Conservation (phyloP, 2,329 filamentous ascomycete species). For the Fusarium sp. region DNA sequence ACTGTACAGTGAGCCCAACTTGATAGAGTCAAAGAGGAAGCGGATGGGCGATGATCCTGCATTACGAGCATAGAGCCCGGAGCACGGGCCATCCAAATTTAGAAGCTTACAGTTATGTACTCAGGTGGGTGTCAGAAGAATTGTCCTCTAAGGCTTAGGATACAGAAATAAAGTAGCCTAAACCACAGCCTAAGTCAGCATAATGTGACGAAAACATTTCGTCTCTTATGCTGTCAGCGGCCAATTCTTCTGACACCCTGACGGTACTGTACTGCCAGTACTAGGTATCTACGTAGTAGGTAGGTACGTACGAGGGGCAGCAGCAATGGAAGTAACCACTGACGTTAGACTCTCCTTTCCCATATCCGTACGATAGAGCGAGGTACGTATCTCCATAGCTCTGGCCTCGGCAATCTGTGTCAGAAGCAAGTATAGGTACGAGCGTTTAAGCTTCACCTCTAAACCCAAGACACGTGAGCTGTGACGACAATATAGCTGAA, state of each 20-base stretch:
- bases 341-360: background rate
- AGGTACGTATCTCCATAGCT: slow-evolving; percentile 27
- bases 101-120: slow-evolving; percentile 29
- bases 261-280: no score
- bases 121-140: no score
- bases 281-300: no score
- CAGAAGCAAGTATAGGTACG: slow-evolving; percentile 26
- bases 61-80: slow-evolving; percentile 13
- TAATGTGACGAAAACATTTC: no score
- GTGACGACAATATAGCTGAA: slow-evolving; percentile 24
- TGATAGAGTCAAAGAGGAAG: slow-evolving; percentile 13
- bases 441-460: slow-evolving; percentile 5
- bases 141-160: no score
- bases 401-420: slow-evolving; percentile 12
- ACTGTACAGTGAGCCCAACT: background rate
- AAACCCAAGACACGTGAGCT: slow-evolving; percentile 32
- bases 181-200: no score
- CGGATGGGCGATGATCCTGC: slow-evolving; percentile 28
- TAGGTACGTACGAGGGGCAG: slow-evolving; percentile 28
- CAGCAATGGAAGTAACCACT: background rate
- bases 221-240: no score
- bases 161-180: no score
- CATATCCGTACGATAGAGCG: background rate
- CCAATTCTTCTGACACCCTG: no score
- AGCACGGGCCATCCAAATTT: slow-evolving; percentile 38